phyloP scores from a whole-genome alignment of 176 grass and related monocot species.

The Zoysia pacifica region DNA sequence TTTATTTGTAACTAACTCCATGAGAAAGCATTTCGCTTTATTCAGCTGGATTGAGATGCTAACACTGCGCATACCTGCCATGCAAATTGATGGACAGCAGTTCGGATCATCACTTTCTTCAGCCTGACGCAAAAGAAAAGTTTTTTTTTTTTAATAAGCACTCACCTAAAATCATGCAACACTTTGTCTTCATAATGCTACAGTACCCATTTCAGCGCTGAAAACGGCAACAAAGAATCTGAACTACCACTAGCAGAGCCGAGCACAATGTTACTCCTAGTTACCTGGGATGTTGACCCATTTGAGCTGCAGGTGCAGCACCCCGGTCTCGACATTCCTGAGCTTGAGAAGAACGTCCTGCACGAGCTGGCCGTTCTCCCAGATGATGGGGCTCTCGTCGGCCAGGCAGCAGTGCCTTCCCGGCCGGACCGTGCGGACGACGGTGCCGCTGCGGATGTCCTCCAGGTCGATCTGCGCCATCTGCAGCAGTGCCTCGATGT shows the following conservation, averaged over 20 bases:
- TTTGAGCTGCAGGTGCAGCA: conserved; percentile 63
- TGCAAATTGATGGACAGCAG: background rate
- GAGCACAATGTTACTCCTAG: background rate
- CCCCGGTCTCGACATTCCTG: conserved; percentile 45
- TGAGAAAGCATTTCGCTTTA: background rate
- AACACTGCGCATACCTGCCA: background rate
- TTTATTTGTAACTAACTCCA: background rate
- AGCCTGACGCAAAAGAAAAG: conserved; percentile 19
- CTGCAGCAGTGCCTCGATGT: conserved; percentile 55
- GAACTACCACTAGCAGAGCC: background rate
- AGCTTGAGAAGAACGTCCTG: conserved; percentile 65
- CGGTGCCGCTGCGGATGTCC: conserved; percentile 47
- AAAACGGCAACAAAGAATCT: background rate
- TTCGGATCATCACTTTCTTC: background rate
- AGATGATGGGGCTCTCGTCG: conserved; percentile 61
- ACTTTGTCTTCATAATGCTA: background rate
- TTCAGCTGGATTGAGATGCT: background rate
- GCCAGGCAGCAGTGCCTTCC: conserved; percentile 55
- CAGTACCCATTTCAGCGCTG: no score
- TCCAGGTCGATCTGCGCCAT: conserved; percentile 52
- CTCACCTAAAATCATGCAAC: background rate
- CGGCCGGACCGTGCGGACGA: conserved; percentile 53
- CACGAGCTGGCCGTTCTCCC: conserved; percentile 50
- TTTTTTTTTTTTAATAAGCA: background rate
- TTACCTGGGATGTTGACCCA: conserved; percentile 52